Base-by-base conservation (phyloP, 768 basidiomycete genomes). In the Amanita phalloides region DNA sequence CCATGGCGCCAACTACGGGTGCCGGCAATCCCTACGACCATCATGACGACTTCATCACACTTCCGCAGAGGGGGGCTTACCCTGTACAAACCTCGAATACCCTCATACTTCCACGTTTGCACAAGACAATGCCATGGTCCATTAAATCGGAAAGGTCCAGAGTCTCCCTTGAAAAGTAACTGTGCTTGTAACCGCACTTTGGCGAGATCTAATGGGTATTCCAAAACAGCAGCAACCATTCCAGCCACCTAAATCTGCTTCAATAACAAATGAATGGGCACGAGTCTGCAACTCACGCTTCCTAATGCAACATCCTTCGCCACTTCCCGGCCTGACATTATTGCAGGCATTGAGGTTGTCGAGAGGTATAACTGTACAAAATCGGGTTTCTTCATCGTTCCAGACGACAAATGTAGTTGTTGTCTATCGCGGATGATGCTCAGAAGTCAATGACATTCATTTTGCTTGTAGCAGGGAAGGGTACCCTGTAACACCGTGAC, bases 151-250 rank as follows among this genome's bases (percentile, higher is more conserved):
- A 68, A 58, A 14, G 61, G 53, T 20, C 61, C 54, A 51, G 67
- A 64, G 20, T 76, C 69, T 11, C 78, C 71, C 8, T 78, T 68
- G 55, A 87, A 81, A 49, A 94, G 73, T 10, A 94, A 83, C 61
- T 97, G 95, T 1, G 89, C 79, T 66, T 98, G 95, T 39, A 98
- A 75, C 45, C 94, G 79, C 53, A 96, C 94, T 70, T 96, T 97
- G 51, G 91, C 86, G 33, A 98, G 78, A 67, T 97, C 94, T 61
- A 95, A 92, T 0, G 95, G 95, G 63, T 96, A 91, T 69, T 95
- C 93, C 56, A 96, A 84, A 13, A 92, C 71, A 58, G 76, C 74
- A 8, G 92, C 84, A 7, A 78, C 72, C 73, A 95, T 91, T 23
- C 94, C 94, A 51, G 93, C 90, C 51, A 81, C 67, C 90, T 91